phyloP scores from a whole-genome alignment of 148 eudicot genomes.

The Rhododendron kiyosumense region DNA sequence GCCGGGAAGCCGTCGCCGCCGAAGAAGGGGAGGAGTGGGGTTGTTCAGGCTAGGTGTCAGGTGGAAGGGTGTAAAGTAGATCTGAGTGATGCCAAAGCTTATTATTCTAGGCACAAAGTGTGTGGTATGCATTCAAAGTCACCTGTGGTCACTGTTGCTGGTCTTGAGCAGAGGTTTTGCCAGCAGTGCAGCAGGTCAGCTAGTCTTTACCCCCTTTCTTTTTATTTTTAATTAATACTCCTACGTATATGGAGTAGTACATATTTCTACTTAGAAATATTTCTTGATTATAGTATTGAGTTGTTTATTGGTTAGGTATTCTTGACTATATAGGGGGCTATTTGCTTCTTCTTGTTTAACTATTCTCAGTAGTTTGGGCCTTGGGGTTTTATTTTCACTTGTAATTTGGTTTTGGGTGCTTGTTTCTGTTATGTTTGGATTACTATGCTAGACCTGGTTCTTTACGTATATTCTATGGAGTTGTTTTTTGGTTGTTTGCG shows the following conservation, averaged over 20 bases:
- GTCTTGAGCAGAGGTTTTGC: conserved; percentile 82
- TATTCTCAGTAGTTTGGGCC: background rate
- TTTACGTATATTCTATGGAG: background rate
- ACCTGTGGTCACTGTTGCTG: conserved; percentile 61
- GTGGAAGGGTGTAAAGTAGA: conserved; percentile 85
- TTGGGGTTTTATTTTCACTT: background rate
- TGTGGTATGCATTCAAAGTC: conserved; percentile 83
- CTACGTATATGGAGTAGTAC: background rate
- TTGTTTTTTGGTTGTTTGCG: background rate
- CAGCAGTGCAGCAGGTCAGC: conserved; percentile 94
- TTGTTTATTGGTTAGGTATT: background rate
- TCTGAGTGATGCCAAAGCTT: conserved; percentile 85
- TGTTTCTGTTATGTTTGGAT: background rate
- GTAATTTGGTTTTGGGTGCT: background rate
- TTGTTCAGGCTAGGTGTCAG: conserved; percentile 64
- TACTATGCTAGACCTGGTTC: background rate
- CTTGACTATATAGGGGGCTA: background rate
- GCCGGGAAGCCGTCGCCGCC: conserved; percentile 23
- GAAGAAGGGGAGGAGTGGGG: conserved; percentile 50
- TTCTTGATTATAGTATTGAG: background rate
- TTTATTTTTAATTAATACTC: background rate
- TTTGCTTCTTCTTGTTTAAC: background rate
- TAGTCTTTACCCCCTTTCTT: background rate
- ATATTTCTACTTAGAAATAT: background rate
- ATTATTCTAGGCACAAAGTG: conserved; percentile 92